Base-by-base conservation (phyloP, 495 filamentous ascomycete species). In the Aspergillus indologenus region DNA sequence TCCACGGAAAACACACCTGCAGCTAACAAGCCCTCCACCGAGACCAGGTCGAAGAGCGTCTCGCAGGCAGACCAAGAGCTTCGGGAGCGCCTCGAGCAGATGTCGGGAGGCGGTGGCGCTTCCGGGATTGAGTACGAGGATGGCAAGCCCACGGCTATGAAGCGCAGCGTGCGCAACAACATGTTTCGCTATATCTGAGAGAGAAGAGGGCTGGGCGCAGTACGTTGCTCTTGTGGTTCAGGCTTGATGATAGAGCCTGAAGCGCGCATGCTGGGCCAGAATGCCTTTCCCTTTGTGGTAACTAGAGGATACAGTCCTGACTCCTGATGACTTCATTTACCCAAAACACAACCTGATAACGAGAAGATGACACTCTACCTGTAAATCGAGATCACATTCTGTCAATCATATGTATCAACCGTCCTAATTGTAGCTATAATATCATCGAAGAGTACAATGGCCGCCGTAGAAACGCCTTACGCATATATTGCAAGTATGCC, bases 61-160 rank as follows among this genome's bases (percentile, higher is more conserved):
- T 74, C 81, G 21, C 74, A 91, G 62, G 67, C 84, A 21, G 90
- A 94, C 67, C 82, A 86, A 48, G 88, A 90, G 61, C 70, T 94
- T 6, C 77, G 76, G 22, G 67, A 79, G 59, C 87, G 87, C 62
- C 80, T 92, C 56, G 84, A 87, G 61, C 82, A 81, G 18, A 79
- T 90, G 17, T 80, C 87, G 1, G 90, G 90, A 3, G 89, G 87
- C 18, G 90, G 90, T 26, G 91, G 90, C 7, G 84, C 79, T 43
- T 78, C 87, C n/a, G 91, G 91, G 1, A 76, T 92, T 9, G 90
- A 93, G 72, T 85, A 87, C 60, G 89, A 92, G 68, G 82, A 92
- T 62, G 90, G 91, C 0, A 78, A 87, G 65, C 83, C 89, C 1
- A 83, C 82, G 9, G 76, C 86, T 1, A 89, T 93, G 88, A 94